Evolutionary conservation across 176 grass and related monocot genomes (phyloP).

Genomic region (Zoysia japonica): DNA sequence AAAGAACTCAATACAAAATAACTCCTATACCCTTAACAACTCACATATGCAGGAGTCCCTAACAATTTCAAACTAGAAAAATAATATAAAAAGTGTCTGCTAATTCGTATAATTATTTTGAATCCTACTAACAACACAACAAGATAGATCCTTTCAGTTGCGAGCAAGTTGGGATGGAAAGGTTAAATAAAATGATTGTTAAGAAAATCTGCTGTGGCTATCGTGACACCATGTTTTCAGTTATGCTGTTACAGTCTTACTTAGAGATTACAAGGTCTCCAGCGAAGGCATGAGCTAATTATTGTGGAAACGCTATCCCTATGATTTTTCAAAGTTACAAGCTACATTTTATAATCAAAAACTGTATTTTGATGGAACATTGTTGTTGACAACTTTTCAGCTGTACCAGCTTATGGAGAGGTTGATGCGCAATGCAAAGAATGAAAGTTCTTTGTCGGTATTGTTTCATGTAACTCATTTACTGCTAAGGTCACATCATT

Average conservation of each 20-base stretch:
- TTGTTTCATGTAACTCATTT: slow-evolving; percentile 44
- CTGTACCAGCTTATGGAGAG: slow-evolving; percentile 77
- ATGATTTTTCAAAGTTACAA: not conserved
- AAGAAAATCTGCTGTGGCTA: not conserved
- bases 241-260: not conserved
- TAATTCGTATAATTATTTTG: not conserved
- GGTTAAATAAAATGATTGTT: not conserved
- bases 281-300: not conserved
- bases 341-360: slow-evolving; percentile 6
- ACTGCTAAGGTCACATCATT: slow-evolving; percentile 32
- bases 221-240: not conserved
- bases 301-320: not conserved
- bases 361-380: not conserved
- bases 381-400: slow-evolving; percentile 41
- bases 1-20: too few species aligned
- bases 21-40: too few species aligned
- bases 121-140: not conserved
- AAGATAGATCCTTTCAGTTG: too few species aligned
- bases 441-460: slow-evolving; percentile 64
- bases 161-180: too few species aligned
- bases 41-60: not conserved
- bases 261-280: not conserved
- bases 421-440: slow-evolving; percentile 52
- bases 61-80: not conserved
- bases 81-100: not conserved